Evolutionary conservation across 2,329 filamentous ascomycete genomes (phyloP), one percentile per base, ranked within the genome.

Genomic region (Pseudogymnoascus sp.): DNA sequence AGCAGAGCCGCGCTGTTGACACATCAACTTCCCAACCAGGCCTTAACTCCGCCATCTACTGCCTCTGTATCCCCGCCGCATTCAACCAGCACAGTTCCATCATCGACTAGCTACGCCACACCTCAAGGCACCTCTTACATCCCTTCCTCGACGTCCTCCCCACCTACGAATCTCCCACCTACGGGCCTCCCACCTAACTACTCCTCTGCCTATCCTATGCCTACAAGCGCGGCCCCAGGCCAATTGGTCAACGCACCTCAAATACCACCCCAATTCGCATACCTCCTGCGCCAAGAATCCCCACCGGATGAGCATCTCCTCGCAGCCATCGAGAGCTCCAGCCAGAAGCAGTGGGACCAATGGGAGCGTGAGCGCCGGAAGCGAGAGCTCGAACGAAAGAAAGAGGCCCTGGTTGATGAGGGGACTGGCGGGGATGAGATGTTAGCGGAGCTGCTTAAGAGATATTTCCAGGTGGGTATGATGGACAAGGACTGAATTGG

Each of bases 1-100:
- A 76, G 60, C 16, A 49, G 37, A 25, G 58, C 58, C 4, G 58
- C 33, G 11, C 21, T 49, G 7, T 25, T 58, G n/a, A 21, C 60
- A n/a, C 12, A 23, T 8, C 60, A 23, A 23, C 60, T n/a, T 12
- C 21, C 60, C 9, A 41, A 6, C 18, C 35, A 38, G 16, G 58
- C 35, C 14, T 40, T 31, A 12, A 41, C 58, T 4, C 58, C 58
- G 9, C 35, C 58, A 25, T 38, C 35, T 6, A 41, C 33, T 40
- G 35, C 58, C 18, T 40, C 58, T 4, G 33, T 41, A 25, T 60
- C 58, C 58, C 58, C 33, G 21, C 58, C 58, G 6, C 38, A 60
- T 25, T 60, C 58, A 60, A 40, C 9, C 33, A 60, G 58, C 33
- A 38, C 58, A 25, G 21, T 25, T 11, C 58, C 58, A 25, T 38